Percentiles rank a stretch among this genome's conserved stretches.
These are phyloP conservation scores for Lasiodiplodia theobromae DNA, from an alignment of 2,329 filamentous ascomycete species.

Conservation along the genomic window DNA sequence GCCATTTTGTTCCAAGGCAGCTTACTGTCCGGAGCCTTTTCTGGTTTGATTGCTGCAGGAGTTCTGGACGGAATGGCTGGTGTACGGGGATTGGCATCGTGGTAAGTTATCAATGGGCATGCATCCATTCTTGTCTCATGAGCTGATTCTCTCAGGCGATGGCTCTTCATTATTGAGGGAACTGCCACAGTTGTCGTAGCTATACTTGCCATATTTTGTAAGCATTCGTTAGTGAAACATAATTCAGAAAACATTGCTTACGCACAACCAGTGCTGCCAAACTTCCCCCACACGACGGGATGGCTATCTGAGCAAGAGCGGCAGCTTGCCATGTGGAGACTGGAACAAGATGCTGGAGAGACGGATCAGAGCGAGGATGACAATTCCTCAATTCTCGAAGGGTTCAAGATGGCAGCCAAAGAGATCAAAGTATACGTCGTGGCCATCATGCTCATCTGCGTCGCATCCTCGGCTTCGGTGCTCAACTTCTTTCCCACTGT, in stretches of 20 bases:
- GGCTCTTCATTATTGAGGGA: slow-evolving; percentile 23
- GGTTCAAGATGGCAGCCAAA: background rate
- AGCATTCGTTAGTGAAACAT: slow-evolving; percentile 66
- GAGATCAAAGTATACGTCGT: slow-evolving; percentile 17
- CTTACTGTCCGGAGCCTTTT: slow-evolving; percentile 30
- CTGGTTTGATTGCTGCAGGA: slow-evolving; percentile 30
- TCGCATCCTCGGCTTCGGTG: slow-evolving; percentile 32
- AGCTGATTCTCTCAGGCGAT: background rate
- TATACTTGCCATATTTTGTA: slow-evolving; percentile 32
- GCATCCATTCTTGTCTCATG: accelerated
- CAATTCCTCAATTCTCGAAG: background rate
- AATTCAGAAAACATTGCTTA: slow-evolving; percentile 54
- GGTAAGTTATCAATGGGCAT: background rate
- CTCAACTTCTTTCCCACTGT: slow-evolving; percentile 46
- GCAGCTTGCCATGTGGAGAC: slow-evolving; percentile 46
- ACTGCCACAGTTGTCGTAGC: slow-evolving; percentile 35
- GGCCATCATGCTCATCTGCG: slow-evolving; percentile 8
- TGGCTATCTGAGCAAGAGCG: slow-evolving; percentile 50
- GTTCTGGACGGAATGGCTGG: slow-evolving; percentile 37
- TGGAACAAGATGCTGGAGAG: slow-evolving; percentile 48
- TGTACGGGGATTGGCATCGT: background rate
- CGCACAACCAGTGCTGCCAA: slow-evolving; percentile 61
- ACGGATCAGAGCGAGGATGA: slow-evolving; percentile 37
- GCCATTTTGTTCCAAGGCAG: slow-evolving; percentile 31
- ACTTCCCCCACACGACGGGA: slow-evolving; percentile 64